Base-by-base conservation (phyloP, 1,284 basidiomycete species). In the Cryptococcus depauperatus region DNA sequence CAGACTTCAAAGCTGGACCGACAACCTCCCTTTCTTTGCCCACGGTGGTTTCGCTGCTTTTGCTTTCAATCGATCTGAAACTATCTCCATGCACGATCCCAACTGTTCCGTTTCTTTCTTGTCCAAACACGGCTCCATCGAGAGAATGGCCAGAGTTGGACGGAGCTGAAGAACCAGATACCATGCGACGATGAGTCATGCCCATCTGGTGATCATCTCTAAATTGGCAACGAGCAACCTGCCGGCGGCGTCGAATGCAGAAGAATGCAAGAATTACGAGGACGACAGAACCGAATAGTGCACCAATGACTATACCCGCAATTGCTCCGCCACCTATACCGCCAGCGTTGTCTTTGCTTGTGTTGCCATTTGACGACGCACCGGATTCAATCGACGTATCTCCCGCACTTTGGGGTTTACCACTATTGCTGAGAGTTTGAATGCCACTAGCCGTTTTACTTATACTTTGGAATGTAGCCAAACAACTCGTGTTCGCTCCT, bases 281-380 rank as follows among this genome's bases (percentile, higher is more conserved):
- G n/a, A 54, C 35, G 3, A 40, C 53, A 3, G 51, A 56, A 10
- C 48, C 61, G 3, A 46, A 56, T 13, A 69, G 9, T 3, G 58
- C 59, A 14, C 63, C 67, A 27, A 66, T 48, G 21, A 64, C 64
- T 16, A 62, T 60, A 5, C 67, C 67, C 1, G 56, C 67, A 26
- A 69, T 66, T 5, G 61, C 64, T 9, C 65, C 65, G 7, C 57
- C 56, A 10, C 51, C 41, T 11, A 62, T 21, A 5, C 56, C 35
- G 10, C 26, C 54, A 19, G 41, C 28, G 23, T 33, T 43, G 30
- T 47, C 48, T 6, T 42, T 37, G n/a, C 37, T 33, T 3, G 21
- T n/a, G 9, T 21, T n/a, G n/a, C 28, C 42, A 10, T n/a, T n/a
- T n/a, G n/a, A n/a, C n/a, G n/a, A n/a, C n/a, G n/a, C n/a, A n/a